Base-by-base conservation (phyloP, 2,329 filamentous ascomycete species). In the Fusarium oligoseptatum region DNA sequence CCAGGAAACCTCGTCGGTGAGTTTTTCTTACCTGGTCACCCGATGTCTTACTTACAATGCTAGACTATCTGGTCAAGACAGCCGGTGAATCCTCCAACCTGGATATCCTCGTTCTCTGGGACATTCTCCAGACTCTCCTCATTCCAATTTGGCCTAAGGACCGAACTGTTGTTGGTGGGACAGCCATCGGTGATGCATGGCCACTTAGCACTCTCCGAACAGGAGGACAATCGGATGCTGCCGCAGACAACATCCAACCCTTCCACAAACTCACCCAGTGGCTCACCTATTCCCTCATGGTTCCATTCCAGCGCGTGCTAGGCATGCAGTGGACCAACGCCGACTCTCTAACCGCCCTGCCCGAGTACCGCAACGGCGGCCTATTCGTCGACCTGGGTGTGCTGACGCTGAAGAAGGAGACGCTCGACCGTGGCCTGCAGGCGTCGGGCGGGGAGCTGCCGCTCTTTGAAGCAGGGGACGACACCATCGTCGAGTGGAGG, bases 331-430 rank as follows among this genome's bases (percentile, higher is more conserved):
- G 89, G 82, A 84, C 82, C 10, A 89, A 89, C 41, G 81, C 84
- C 3, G 84, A 88, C 22, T 86, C 91, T 0, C 85, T 92, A 10
- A 94, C 92, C 0, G 92, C 91, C 0, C 84, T 94, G 4, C 91
- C 92, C 0, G 92, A 94, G 78, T 94, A 94, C 75, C 88, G 92
- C 62, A 94, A 94, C 68, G 92, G 92, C 3, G 92, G 92, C 0
- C 81, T 94, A 0, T 91, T 94, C 39, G 87, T 94, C 56, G 92
- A 91, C 39, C 78, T 90, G 22, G 87, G 86, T 0, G 88, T 89
- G 0, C 71, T 91, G 29, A 85, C 82, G 2, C 81, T 92, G 9
- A 91, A 89, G 76, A 70, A 82, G 0, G 82, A 85, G 0, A 84
- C 85, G 3, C 62, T 83, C 56, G 81, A 85, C 45, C 77, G 83